Conservation (phyloP, 2,329 filamentous ascomycete genomes). For the Botrytis medusae region DNA sequence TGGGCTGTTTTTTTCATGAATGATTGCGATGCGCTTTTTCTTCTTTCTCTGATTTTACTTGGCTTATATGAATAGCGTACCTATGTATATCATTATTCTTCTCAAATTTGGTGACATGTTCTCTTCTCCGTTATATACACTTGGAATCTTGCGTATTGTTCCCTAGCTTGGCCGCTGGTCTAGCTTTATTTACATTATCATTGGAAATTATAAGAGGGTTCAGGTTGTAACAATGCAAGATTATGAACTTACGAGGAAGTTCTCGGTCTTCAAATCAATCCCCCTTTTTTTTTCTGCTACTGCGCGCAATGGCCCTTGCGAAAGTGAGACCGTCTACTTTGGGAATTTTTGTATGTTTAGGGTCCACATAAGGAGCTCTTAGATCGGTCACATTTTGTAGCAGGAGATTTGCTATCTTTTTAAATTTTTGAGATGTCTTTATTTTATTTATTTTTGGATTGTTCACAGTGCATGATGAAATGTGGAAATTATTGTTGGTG, state of each 20-base stretch:
- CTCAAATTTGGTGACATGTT: neutral
- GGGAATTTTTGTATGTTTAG: neutral
- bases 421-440: neutral
- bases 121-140: neutral
- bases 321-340: neutral
- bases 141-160: neutral
- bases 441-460: neutral
- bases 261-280: neutral
- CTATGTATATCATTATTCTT: slow-evolving; percentile 2
- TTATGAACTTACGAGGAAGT: neutral
- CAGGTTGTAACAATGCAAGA: neutral
- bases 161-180: neutral
- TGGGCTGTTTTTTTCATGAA: slow-evolving; percentile 6
- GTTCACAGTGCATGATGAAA: too few relatives aligned
- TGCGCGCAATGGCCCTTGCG: neutral
- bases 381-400: too few relatives aligned
- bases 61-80: neutral
- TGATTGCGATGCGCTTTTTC: neutral
- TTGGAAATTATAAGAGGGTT: neutral
- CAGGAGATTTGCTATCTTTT: neutral
- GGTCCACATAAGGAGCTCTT: neutral
- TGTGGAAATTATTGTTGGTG: neutral
- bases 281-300: neutral
- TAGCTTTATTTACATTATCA: neutral
- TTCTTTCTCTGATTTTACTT: neutral